Conservation (phyloP, 306 rosid genomes). For the Inga oerstediana region DNA sequence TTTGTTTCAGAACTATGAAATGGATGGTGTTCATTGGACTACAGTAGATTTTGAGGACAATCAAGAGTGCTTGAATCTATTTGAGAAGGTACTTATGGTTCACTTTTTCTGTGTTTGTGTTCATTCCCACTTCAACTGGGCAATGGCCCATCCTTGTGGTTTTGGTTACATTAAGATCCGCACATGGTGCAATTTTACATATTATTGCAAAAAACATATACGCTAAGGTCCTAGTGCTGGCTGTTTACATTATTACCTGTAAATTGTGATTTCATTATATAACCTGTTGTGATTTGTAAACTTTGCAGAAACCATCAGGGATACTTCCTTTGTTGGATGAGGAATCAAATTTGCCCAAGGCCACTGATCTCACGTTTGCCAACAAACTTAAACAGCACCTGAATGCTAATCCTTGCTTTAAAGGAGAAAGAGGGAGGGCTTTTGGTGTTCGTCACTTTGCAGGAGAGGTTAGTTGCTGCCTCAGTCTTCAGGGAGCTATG, state of each 20-base stretch:
- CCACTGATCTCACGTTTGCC: conserved; percentile 81
- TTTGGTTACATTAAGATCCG: conserved; percentile 17
- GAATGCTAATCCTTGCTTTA: conserved; percentile 65
- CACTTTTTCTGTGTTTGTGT: conserved; percentile 15
- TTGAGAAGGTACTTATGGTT: conserved; percentile 80
- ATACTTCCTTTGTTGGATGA: conserved; percentile 82
- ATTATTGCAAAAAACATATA: not conserved
- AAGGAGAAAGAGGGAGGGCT: conserved; percentile 78
- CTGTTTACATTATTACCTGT: conserved; percentile 24
- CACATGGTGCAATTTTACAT: conserved; percentile 12
- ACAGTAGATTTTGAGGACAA: conserved; percentile 79
- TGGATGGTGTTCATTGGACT: conserved; percentile 74
- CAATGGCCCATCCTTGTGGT: conserved; percentile 1
- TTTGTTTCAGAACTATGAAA: conserved; percentile 71
- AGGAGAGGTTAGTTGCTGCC: conserved; percentile 84
- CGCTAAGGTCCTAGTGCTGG: conserved; percentile 6
- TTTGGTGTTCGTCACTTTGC: conserved; percentile 78
- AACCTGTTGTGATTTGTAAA: conserved; percentile 40
- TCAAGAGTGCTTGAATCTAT: conserved; percentile 88
- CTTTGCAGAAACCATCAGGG: conserved; percentile 76
- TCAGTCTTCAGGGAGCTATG: conserved; percentile 28
- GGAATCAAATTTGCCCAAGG: conserved; percentile 77
- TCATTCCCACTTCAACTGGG: conserved; percentile 25
- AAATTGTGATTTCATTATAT: conserved; percentile 28
- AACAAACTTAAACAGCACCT: conserved; percentile 76